Base-by-base conservation (phyloP, 768 basidiomycete species). In the Filobasidium floriforme region DNA sequence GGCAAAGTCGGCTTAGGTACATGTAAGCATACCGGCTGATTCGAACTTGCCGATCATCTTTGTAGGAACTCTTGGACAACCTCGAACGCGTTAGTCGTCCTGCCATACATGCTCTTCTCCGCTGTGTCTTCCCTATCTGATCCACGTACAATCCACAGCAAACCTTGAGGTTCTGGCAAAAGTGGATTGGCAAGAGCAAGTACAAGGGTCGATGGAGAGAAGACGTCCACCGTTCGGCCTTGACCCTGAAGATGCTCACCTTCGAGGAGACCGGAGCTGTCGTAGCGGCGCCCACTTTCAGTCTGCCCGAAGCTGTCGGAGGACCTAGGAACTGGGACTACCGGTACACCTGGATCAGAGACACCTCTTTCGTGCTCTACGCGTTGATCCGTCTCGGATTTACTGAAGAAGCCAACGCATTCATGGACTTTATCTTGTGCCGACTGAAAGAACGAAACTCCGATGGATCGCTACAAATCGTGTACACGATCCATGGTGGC, bases 201-300 rank as follows among this genome's bases (percentile, higher is more conserved):
- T 99, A 99, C 78, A 84, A 83, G 15, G 96, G 94, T 0, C 85
- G 90, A 18, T 99, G 96, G 96, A 88, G 93, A 72, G 96, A 99
- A 77, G 87, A 89, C 1, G 92, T 98, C 6, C 86, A 91, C 73
- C 85, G 93, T 26, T 92, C 90, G 65, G 94, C 92, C 0, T 82
- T 97, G n/a, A 90, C 92, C 0, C 81, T 97, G 18, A 98, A 98
- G 79, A 83, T 96, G 65, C 82, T 97, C 68, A 92, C 92, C 54
- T 97, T 85, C 73, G 92, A 94, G 75, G 92, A 92, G 1, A 96
- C 74, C 82, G 90, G 92, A 26, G 92, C 93, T 1, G 88, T 96
- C 59, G 88, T 97, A 9, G 94, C 94, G 0, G 92, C 90, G 69
- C 92, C 94, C 0, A 97, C 93, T 0, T 97, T 98, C 79, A 90